Conservation (phyloP, 2,329 filamentous ascomycete species). For the Beauveria brongniartii region DNA sequence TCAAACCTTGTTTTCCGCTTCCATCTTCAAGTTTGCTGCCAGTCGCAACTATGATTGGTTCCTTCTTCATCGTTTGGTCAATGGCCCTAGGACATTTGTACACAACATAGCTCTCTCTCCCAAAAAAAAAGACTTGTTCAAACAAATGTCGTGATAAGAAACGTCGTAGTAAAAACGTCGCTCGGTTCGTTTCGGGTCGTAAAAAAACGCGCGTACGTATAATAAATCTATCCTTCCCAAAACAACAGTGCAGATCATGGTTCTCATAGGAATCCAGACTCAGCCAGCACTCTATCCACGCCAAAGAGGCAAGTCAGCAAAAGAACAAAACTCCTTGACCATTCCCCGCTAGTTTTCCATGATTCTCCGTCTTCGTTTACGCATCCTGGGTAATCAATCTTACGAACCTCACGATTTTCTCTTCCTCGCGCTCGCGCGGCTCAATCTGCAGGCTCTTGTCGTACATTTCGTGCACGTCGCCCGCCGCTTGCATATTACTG, state of each 20-base stretch:
- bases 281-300: constrained; percentile 45
- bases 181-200: constrained; percentile 5
- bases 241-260: not conserved
- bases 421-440: constrained; percentile 91
- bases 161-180: not conserved
- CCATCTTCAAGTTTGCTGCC: not conserved
- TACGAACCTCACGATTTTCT: constrained; percentile 96
- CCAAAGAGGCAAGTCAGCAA: constrained; percentile 2
- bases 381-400: not conserved
- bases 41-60: not conserved
- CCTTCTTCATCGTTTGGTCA: not conserved
- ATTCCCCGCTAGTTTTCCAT: not conserved
- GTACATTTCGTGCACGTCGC: constrained; percentile 99
- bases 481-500: constrained; percentile 89
- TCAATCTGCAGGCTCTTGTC: constrained; percentile 91
- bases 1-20: not conserved
- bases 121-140: not conserved
- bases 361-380: not conserved
- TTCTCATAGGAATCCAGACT: constrained; percentile 51
- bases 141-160: not conserved
- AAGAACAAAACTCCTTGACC: not conserved
- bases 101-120: not conserved
- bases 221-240: constrained; percentile 3
- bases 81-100: not conserved
- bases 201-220: constrained; percentile 7